phyloP scores from a whole-genome alignment of 169 alveolate genomes.

The Babesia sp. region DNA sequence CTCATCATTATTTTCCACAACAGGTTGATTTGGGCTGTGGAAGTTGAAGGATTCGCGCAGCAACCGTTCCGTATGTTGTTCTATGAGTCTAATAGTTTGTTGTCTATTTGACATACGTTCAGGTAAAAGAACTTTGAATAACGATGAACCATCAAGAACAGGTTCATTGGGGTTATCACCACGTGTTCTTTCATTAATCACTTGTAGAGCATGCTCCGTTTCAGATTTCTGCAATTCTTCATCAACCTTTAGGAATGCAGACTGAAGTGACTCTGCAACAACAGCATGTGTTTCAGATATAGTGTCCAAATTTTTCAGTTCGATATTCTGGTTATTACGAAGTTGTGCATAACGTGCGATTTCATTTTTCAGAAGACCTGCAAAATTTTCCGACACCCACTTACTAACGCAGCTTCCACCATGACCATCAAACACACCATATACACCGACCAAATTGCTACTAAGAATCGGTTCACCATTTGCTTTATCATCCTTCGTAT shows the following conservation, averaged over 20 bases:
- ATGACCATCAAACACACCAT: constrained; percentile 98
- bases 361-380: constrained; percentile 66
- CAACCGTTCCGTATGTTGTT: constrained; percentile 39
- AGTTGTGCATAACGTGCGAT: constrained; percentile 5
- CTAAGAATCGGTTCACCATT: constrained; percentile 17
- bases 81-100: constrained; percentile 42
- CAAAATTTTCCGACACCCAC: constrained; percentile 88
- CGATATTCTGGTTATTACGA: background rate
- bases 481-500: background rate
- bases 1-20: background rate
- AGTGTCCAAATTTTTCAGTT: constrained; percentile 10
- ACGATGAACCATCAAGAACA: constrained; percentile 11
- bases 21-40: constrained; percentile 9
- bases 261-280: constrained; percentile 58
- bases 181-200: constrained; percentile 26
- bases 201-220: constrained; percentile 33
- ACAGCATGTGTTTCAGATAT: constrained; percentile 32
- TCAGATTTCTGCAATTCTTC: constrained; percentile 60
- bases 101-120: constrained; percentile 45
- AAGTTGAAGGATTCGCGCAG: constrained; percentile 15
- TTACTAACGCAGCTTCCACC: constrained; percentile 95
- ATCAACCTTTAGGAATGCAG: constrained; percentile 55
- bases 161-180: constrained; percentile 18
- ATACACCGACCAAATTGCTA: constrained; percentile 70
- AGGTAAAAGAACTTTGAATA: constrained; percentile 60